phyloP scores from a whole-genome alignment of 148 eudicot species.

The Vaccinium vitisidaea region DNA sequence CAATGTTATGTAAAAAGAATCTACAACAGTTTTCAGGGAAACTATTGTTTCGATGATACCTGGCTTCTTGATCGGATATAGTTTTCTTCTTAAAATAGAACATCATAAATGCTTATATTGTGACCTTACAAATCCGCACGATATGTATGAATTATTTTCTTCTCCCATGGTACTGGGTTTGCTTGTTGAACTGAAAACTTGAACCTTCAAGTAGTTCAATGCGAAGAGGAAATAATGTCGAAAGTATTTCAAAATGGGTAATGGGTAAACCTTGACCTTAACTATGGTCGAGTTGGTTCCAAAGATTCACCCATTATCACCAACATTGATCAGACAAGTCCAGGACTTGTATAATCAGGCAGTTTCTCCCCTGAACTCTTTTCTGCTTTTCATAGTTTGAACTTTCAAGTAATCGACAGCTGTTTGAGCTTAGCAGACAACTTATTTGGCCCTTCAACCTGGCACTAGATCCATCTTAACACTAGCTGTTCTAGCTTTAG shows the following conservation, averaged over 20 bases:
- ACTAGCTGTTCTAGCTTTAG: background rate
- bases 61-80: background rate
- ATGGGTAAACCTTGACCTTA: background rate
- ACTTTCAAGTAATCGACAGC: background rate
- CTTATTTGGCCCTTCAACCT: background rate
- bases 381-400: background rate
- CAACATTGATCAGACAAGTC: background rate
- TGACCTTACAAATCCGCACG: background rate
- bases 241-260: background rate
- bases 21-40: background rate
- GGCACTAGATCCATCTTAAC: background rate
- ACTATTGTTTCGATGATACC: background rate
- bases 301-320: background rate
- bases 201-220: background rate
- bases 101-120: background rate
- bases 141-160: background rate
- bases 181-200: constrained; percentile 4
- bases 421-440: background rate
- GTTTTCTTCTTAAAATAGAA: background rate
- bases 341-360: background rate
- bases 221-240: background rate
- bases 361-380: background rate
- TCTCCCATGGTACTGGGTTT: background rate
- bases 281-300: background rate
- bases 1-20: background rate